Evolutionary conservation across 306 rosid genomes (phyloP).

Genomic region (Fragaria nilgerrensis): DNA sequence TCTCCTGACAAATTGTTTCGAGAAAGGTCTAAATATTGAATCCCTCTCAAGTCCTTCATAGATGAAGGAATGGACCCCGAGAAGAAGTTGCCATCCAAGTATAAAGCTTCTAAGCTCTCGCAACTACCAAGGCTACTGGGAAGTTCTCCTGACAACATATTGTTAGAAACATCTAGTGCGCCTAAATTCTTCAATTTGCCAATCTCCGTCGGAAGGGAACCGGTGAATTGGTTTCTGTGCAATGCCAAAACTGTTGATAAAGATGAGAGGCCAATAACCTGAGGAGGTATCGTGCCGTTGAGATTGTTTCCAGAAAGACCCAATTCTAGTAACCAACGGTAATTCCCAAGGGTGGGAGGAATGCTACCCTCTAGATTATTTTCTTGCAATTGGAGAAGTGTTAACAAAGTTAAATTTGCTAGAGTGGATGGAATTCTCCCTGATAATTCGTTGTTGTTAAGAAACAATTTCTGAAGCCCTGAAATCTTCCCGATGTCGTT

Average conservation of each 20-base stretch:
- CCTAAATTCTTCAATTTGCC: neutral
- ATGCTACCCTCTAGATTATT: neutral
- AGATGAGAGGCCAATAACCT: neutral
- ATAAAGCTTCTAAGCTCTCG: neutral
- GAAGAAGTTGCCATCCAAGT: neutral
- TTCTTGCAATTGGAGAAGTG: rapidly evolving
- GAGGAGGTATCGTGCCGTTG: neutral
- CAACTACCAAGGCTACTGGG: neutral
- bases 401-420: neutral
- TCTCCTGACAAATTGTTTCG: neutral
- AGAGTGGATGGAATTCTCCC: neutral
- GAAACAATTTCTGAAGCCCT: neutral
- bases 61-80: neutral
- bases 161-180: neutral
- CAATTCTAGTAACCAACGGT: neutral
- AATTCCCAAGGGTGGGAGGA: neutral
- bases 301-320: neutral
- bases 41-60: neutral
- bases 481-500: neutral
- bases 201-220: neutral
- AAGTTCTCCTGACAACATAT: neutral
- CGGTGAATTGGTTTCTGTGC: neutral
- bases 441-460: neutral
- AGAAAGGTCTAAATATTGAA: neutral
- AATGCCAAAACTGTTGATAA: neutral